Conservation (phyloP, 805 yeast species). For the Candida succiphila region DNA sequence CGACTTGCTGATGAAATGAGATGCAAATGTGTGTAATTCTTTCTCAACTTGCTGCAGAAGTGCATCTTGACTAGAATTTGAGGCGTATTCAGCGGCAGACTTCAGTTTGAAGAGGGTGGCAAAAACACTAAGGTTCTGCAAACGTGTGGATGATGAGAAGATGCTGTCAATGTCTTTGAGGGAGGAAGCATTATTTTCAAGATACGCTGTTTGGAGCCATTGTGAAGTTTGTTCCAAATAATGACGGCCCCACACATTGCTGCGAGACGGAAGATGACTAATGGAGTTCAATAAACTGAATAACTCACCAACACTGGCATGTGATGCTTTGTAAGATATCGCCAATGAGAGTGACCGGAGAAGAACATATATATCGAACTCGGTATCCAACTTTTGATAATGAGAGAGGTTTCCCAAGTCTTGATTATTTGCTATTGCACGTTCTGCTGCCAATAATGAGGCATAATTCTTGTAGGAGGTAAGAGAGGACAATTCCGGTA, state of each 20-base stretch:
- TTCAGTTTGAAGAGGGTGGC: background rate
- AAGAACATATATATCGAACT: constrained; percentile 1
- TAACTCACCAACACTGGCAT: too few relatives aligned
- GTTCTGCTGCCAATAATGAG: background rate
- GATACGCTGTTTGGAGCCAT: too few relatives aligned
- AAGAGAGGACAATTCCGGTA: too few relatives aligned
- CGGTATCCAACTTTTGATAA: background rate
- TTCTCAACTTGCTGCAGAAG: background rate
- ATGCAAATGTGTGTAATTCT: background rate
- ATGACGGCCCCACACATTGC: too few relatives aligned
- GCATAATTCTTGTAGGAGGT: background rate
- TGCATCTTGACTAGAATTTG: background rate
- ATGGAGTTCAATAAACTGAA: too few relatives aligned
- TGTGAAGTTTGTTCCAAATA: too few relatives aligned
- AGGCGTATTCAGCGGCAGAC: background rate
- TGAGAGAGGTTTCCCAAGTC: background rate
- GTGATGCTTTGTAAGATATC: too few relatives aligned
- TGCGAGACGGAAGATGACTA: too few relatives aligned
- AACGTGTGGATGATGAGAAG: background rate
- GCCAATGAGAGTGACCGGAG: background rate
- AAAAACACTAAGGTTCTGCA: too few relatives aligned
- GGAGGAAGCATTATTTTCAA: too few relatives aligned
- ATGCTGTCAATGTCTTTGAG: background rate
- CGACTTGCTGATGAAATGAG: constrained; percentile 12
- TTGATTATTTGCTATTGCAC: background rate